Evolutionary conservation across 257 asterid genomes (phyloP).

Genomic region (Ligustrum vulgare): DNA sequence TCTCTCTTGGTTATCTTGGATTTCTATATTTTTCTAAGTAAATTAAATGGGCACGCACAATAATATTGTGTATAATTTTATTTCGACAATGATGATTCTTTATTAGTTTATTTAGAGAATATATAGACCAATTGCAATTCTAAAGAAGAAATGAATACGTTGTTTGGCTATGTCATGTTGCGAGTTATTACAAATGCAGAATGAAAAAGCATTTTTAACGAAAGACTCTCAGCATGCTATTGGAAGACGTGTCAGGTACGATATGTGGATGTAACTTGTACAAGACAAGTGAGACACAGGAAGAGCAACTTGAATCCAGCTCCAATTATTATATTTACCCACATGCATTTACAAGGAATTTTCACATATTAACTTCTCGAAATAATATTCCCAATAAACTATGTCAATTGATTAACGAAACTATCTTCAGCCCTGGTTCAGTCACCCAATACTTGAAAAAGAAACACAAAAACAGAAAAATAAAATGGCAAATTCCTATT

Average conservation of each 20-base stretch:
- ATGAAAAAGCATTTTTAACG: background rate
- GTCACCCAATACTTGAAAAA: conserved; percentile 8
- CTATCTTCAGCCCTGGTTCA: conserved; percentile 6
- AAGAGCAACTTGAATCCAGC: background rate
- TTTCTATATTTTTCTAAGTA: background rate
- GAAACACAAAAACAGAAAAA: conserved; percentile 9
- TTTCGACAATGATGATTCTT: background rate
- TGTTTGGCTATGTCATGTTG: background rate
- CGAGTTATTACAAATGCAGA: background rate
- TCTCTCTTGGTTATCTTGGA: background rate
- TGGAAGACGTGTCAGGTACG: background rate
- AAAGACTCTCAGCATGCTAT: background rate
- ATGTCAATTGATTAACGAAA: background rate
- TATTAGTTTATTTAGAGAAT: background rate
- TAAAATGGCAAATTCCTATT: background rate
- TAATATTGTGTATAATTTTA: background rate
- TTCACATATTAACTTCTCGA: background rate
- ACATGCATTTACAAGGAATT: background rate
- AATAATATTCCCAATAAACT: background rate
- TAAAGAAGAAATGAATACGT: background rate
- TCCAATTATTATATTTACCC: background rate
- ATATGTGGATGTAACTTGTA: background rate
- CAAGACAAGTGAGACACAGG: background rate
- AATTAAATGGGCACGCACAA: background rate
- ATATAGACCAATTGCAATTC: background rate